These are phyloP conservation scores for Citrus hindsii DNA, from an alignment of 345 rosid genomes.

Conservation along the genomic window DNA sequence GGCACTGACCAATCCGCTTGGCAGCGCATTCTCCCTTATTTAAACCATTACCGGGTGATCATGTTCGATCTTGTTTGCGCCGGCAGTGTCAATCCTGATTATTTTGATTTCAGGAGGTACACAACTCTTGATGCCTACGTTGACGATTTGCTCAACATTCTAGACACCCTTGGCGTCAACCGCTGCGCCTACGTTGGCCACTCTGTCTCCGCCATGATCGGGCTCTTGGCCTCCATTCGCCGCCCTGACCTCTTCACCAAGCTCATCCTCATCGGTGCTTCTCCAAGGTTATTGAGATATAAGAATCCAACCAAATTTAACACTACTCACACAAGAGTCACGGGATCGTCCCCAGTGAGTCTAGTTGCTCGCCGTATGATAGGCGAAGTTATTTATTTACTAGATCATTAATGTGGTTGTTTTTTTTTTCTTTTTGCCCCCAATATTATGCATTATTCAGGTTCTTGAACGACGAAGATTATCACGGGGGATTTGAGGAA, in stretches of 20 bases:
- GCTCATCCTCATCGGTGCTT: slow-evolving; percentile 73
- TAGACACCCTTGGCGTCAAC: slow-evolving; percentile 57
- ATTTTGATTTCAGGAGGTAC: slow-evolving; percentile 60
- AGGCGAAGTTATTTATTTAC: too few species aligned
- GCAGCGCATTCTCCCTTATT: slow-evolving; percentile 72
- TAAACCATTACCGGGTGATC: slow-evolving; percentile 50
- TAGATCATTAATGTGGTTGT: too few species aligned
- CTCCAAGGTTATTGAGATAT: slow-evolving; percentile 47
- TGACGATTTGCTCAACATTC: slow-evolving; percentile 72
- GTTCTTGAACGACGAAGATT: slow-evolving; percentile 61
- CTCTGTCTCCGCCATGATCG: slow-evolving; percentile 90
- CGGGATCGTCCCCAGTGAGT: background rate
- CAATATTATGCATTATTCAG: slow-evolving; percentile 5
- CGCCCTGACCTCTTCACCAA: slow-evolving; percentile 81
- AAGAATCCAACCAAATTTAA: background rate
- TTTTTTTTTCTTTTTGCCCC: too few species aligned
- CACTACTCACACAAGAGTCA: background rate
- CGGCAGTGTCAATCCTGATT: slow-evolving; percentile 79
- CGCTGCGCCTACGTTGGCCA: slow-evolving; percentile 75
- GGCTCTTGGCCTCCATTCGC: slow-evolving; percentile 73
- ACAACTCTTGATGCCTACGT: slow-evolving; percentile 70
- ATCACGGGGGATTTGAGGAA: slow-evolving; percentile 73
- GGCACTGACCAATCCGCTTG: slow-evolving; percentile 92
- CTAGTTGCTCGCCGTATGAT: background rate
- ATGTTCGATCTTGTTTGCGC: slow-evolving; percentile 87